Percentiles rank a stretch among this genome's conserved stretches.
Conservation (phyloP, 495 filamentous ascomycete species). For the Penicillium paradoxum region DNA sequence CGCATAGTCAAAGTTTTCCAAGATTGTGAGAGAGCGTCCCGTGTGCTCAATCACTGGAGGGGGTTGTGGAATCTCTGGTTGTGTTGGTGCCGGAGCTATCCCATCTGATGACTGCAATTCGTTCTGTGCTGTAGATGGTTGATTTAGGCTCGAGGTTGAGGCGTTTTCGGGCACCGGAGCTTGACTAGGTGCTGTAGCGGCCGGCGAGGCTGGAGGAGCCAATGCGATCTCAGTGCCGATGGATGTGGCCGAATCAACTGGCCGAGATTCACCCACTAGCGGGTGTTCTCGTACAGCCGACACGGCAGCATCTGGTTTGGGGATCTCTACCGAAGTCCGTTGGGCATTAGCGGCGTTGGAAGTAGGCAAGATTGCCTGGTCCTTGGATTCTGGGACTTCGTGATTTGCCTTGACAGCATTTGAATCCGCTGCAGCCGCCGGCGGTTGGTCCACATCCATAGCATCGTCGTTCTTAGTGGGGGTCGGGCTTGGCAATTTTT, state of each 20-base stretch:
- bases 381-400: background rate
- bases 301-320: background rate
- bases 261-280: background rate
- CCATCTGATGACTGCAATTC: slow-evolving; percentile 6
- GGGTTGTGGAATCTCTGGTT: slow-evolving; percentile 23
- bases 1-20: slow-evolving; percentile 53
- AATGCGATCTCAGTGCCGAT: slow-evolving; percentile 5
- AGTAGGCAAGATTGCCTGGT: slow-evolving; percentile 1
- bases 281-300: background rate
- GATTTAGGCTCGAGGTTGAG: slow-evolving; percentile 10
- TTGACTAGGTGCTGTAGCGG: slow-evolving; percentile 10
- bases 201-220: slow-evolving; percentile 9
- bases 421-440: slow-evolving; percentile 1
- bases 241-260: background rate
- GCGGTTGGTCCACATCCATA: slow-evolving; percentile 13
- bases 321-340: slow-evolving; percentile 3
- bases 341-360: slow-evolving; percentile 7
- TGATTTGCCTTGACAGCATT: background rate
- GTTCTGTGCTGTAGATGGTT: background rate
- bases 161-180: slow-evolving; percentile 19
- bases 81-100: slow-evolving; percentile 9
- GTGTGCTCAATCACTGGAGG: slow-evolving; percentile 47
- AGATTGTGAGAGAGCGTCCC: slow-evolving; percentile 47
- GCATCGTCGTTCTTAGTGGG: background rate
- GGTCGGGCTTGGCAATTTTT: background rate